These are phyloP conservation scores for Leccinum truebloodii DNA, from an alignment of 768 basidiomycete genomes.

Conservation along the genomic window DNA sequence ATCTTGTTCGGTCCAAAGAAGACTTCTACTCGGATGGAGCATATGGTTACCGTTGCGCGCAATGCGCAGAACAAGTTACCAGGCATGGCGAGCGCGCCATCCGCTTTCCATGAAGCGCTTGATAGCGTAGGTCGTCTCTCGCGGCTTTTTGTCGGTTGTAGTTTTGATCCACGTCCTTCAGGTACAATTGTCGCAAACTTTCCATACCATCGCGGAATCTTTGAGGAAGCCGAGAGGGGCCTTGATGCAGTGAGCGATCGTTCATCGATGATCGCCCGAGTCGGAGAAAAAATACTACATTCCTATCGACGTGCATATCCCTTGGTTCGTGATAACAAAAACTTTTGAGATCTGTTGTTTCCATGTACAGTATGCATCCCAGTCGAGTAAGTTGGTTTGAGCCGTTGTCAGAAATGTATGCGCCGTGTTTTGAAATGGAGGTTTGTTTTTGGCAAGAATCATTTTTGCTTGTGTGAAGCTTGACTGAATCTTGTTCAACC, in stretches of 20 bases:
- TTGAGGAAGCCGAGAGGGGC: constrained; percentile 53
- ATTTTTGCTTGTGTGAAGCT: too few species aligned
- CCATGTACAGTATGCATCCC: neutral
- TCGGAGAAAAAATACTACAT: neutral
- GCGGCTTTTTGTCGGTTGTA: neutral
- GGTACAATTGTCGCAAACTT: constrained; percentile 54
- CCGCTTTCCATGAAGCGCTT: constrained; percentile 51
- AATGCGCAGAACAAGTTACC: constrained; percentile 43
- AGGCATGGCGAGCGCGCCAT: constrained; percentile 32
- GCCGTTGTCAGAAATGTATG: neutral
- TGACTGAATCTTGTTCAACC: too few species aligned
- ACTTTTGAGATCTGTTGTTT: neutral
- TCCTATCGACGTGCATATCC: neutral
- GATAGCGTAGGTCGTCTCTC: constrained; percentile 41
- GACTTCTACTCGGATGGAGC: constrained; percentile 31
- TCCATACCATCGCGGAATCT: constrained; percentile 58
- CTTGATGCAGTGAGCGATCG: constrained; percentile 35
- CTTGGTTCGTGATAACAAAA: neutral
- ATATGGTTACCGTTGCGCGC: constrained; percentile 50
- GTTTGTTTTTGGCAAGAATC: too few species aligned
- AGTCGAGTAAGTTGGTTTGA: neutral
- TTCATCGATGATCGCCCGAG: too few species aligned
- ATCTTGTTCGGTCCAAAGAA: constrained; percentile 50
- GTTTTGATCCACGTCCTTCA: constrained; percentile 18
- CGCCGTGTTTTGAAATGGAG: neutral